Conservation (phyloP, 2,329 filamentous ascomycete species). For the Trichoderma sp. region DNA sequence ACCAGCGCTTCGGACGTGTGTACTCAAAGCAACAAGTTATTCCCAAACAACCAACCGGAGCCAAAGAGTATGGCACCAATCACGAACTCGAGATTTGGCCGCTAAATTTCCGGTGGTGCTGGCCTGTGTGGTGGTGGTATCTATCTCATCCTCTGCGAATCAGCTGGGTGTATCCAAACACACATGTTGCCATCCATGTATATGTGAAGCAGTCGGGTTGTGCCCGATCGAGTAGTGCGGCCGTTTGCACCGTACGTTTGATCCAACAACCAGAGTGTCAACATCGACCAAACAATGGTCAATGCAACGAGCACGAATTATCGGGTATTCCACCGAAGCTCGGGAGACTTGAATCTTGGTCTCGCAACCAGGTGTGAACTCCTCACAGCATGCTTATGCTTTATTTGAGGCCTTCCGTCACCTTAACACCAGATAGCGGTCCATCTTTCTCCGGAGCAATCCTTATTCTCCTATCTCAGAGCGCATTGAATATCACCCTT, state of each 20-base stretch:
- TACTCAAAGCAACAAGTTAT: neutral
- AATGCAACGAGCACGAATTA: neutral
- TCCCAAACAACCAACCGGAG: neutral
- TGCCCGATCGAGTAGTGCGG: neutral
- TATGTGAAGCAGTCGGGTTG: neutral
- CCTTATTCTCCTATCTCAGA: neutral
- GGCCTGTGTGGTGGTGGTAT: neutral
- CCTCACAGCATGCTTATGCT: neutral
- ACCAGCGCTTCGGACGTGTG: neutral
- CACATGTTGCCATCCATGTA: neutral
- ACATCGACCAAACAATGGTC: neutral
- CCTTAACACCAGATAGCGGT: neutral
- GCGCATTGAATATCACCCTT: neutral
- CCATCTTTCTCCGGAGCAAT: neutral
- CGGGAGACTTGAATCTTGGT: neutral
- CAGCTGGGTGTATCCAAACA: neutral
- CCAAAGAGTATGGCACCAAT: neutral
- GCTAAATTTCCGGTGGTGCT: neutral
- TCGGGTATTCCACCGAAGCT: neutral
- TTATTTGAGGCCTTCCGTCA: neutral
- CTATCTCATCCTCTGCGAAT: neutral
- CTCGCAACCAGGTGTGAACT: neutral
- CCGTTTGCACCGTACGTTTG: neutral
- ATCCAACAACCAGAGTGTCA: neutral
- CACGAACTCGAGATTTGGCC: neutral